Percentiles rank a stretch among this genome's conserved stretches.
Conservation (phyloP, 768 basidiomycete genomes). For the Tremella fuciformis region DNA sequence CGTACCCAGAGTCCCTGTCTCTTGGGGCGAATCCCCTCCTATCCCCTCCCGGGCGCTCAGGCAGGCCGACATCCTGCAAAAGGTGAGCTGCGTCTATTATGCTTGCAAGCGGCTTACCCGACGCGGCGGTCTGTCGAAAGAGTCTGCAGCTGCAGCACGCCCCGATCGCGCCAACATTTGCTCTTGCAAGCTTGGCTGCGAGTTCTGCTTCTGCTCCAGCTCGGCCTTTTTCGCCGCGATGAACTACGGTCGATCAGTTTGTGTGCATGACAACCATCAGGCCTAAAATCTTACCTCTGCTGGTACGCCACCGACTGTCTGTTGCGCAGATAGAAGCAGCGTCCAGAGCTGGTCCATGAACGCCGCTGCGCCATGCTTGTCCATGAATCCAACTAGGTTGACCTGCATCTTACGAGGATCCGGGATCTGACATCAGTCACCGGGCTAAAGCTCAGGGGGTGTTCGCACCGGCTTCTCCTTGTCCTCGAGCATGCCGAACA, state of each 20-base stretch:
- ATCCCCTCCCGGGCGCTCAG: conserved; percentile 21
- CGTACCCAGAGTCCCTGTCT: conserved; percentile 29
- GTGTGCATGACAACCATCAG: neutral
- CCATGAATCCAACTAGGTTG: conserved; percentile 86
- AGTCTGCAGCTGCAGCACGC: conserved; percentile 22
- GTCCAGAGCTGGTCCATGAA: conserved; percentile 91
- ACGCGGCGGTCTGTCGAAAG: conserved; percentile 26
- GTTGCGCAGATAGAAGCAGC: conserved; percentile 88
- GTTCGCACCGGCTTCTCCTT: conserved; percentile 68
- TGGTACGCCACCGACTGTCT: conserved; percentile 82
- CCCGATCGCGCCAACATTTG: conserved; percentile 14
- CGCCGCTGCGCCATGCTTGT: conserved; percentile 67
- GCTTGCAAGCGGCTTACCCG: neutral
- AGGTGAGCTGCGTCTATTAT: neutral
- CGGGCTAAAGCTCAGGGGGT: neutral
- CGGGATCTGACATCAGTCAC: conserved; percentile 61
- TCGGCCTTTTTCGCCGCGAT: conserved; percentile 51
- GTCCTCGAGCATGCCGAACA: conserved; percentile 90
- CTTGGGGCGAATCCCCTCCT: neutral
- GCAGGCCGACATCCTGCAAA: conserved; percentile 9
- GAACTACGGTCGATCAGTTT: conserved; percentile 27
- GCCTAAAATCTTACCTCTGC: conserved; percentile 57
- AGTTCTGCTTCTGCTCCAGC: conserved; percentile 36
- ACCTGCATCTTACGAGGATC: conserved; percentile 97
- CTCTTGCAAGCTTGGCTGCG: conserved; percentile 25